These are phyloP conservation scores for Pythium vanterpoolii DNA, from an alignment of 352 stramenopile genomes.

Conservation along the genomic window DNA sequence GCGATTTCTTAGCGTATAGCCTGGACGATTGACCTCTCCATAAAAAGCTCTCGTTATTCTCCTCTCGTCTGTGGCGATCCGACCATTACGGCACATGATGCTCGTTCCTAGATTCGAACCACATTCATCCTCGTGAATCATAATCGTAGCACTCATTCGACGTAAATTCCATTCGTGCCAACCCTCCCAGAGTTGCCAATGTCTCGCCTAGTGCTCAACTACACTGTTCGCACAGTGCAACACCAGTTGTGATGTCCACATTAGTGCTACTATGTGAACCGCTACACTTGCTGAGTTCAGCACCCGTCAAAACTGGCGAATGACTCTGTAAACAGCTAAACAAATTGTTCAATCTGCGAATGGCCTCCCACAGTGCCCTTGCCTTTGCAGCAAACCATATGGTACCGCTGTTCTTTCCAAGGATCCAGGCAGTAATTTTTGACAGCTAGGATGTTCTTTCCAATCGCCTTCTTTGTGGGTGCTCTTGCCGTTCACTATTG, in stretches of 20 bases:
- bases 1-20: no score
- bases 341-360: neutral
- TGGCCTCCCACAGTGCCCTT: slow-evolving; percentile 1
- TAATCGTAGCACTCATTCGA: neutral
- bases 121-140: no score
- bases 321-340: neutral
- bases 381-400: slow-evolving; percentile 6
- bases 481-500: no score
- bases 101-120: no score
- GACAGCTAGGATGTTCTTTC: neutral
- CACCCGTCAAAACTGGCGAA: slow-evolving; percentile 1
- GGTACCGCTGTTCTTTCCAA: neutral
- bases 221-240: neutral
- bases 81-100: no score
- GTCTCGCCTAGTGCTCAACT: slow-evolving; percentile 4
- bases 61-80: no score
- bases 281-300: neutral
- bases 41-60: no score
- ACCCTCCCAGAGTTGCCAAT: slow-evolving; percentile 5
- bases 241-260: slow-evolving; percentile 16
- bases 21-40: no score
- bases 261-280: slow-evolving; percentile 20
- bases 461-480: neutral
- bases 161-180: slow-evolving; percentile 5
- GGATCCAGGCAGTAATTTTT: slow-evolving; percentile 4